phyloP scores from a whole-genome alignment of 2,329 filamentous ascomycete genomes.

The Paecilomyces dactylethromorphus region DNA sequence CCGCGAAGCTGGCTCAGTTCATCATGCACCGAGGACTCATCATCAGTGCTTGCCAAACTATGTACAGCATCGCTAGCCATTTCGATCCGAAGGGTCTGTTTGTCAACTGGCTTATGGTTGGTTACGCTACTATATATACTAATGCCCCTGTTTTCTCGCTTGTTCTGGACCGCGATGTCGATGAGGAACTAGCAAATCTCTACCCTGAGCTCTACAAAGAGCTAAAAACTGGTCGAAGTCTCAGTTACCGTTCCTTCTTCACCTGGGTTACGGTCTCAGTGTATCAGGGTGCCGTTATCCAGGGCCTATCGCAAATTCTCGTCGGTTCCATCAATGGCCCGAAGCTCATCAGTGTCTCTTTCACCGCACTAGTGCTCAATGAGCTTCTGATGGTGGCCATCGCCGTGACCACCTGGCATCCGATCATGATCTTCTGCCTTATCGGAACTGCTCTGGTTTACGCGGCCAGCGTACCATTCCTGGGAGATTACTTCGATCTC shows the following conservation, averaged over 20 bases:
- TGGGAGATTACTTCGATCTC: constrained; percentile 86
- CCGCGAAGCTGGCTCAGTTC: constrained; percentile 92
- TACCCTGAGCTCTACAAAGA: constrained; percentile 98
- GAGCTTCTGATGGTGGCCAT: constrained; percentile 97
- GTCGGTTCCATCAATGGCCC: constrained; percentile 62
- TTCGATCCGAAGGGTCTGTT: constrained; percentile 95
- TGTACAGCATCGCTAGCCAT: constrained; percentile 87
- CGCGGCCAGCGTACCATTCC: constrained; percentile 73
- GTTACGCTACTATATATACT: constrained; percentile 94
- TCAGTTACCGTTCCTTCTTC: constrained; percentile 93
- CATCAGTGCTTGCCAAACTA: constrained; percentile 91
- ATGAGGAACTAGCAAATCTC: constrained; percentile 85
- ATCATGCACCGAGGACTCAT: constrained; percentile 96
- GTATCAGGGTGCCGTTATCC: constrained; percentile 92
- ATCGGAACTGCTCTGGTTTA: constrained; percentile 78
- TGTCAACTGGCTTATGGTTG: constrained; percentile 93
- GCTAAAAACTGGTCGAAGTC: constrained; percentile 76
- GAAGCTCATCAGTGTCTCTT: constrained; percentile 82
- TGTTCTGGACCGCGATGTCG: constrained; percentile 90
- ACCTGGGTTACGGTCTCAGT: constrained; percentile 92
- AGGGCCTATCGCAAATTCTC: constrained; percentile 85
- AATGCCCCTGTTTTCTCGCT: constrained; percentile 88
- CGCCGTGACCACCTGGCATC: constrained; percentile 95
- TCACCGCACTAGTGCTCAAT: constrained; percentile 86
- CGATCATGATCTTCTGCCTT: constrained; percentile 79